phyloP scores from a whole-genome alignment of 768 basidiomycete species.

The Kwoniella heveanensis region DNA sequence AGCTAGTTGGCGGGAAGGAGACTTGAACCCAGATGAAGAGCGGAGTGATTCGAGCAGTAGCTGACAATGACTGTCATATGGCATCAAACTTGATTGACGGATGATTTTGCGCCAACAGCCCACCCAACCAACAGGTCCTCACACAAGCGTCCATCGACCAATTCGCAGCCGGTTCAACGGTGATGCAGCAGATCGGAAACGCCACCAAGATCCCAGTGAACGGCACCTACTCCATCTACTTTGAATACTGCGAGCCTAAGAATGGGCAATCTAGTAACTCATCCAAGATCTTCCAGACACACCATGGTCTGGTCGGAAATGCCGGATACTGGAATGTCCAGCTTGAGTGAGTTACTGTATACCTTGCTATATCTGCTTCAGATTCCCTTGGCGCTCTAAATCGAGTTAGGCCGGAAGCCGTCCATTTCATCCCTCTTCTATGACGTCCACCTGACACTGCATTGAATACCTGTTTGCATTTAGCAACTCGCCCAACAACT shows the following conservation, averaged over 20 bases:
- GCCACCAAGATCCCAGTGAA: slow-evolving; percentile 27
- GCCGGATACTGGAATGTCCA: slow-evolving; percentile 42
- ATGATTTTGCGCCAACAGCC: slow-evolving; percentile 26
- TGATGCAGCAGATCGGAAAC: slow-evolving; percentile 21
- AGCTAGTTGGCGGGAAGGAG: no score
- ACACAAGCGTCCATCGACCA: slow-evolving; percentile 17
- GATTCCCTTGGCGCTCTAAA: no score
- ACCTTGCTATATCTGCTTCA: no score
- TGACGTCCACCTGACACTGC: no score
- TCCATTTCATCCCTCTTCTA: neutral
- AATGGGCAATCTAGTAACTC: slow-evolving; percentile 11
- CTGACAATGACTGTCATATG: no score
- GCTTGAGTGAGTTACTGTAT: slow-evolving; percentile 26
- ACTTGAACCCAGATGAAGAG: no score
- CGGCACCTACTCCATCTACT: slow-evolving; percentile 36
- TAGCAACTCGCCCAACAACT: slow-evolving; percentile 29
- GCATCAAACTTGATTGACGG: no score
- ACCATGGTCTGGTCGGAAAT: slow-evolving; percentile 35
- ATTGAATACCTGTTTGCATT: neutral
- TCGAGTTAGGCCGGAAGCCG: no score
- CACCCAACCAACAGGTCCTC: slow-evolving; percentile 36
- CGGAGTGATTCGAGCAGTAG: no score
- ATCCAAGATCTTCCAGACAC: slow-evolving; percentile 33
- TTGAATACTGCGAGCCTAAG: slow-evolving; percentile 43
- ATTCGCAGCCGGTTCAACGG: slow-evolving; percentile 25